These are phyloP conservation scores for Trametes cingulata DNA, from an alignment of 768 basidiomycete species.

Conservation along the genomic window DNA sequence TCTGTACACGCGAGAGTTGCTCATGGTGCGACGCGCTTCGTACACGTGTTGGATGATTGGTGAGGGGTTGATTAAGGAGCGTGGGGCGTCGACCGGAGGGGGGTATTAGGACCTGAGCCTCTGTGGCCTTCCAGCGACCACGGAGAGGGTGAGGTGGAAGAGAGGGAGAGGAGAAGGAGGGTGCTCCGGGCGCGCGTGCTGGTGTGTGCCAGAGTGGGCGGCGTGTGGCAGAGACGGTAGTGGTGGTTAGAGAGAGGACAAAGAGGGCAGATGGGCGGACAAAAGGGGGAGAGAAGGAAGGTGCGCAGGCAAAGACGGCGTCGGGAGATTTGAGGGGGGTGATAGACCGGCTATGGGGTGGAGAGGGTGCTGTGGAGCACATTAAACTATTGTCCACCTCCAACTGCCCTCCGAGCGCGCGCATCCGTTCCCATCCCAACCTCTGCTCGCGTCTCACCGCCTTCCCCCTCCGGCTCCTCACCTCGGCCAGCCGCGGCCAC, in stretches of 20 bases:
- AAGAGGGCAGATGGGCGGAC: slow-evolving; percentile 2
- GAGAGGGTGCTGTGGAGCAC: neutral
- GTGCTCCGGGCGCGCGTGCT: too few species aligned
- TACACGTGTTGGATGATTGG: neutral
- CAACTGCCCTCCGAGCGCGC: neutral
- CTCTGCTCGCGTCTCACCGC: neutral
- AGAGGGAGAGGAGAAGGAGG: slow-evolving; percentile 2
- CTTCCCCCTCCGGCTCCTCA: neutral
- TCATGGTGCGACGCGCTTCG: slow-evolving; percentile 4
- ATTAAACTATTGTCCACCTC: slow-evolving; percentile 12
- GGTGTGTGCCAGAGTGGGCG: slow-evolving; percentile 4
- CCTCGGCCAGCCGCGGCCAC: neutral
- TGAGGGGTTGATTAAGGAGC: slow-evolving; percentile 11
- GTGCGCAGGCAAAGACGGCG: slow-evolving; percentile 8
- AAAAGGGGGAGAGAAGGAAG: slow-evolving; percentile 1
- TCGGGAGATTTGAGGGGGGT: neutral
- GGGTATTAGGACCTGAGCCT: too few species aligned
- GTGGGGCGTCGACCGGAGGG: slow-evolving; percentile 11
- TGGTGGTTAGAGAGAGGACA: slow-evolving; percentile 11
- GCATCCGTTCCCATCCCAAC: slow-evolving; percentile 16
- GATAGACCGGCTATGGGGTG: slow-evolving; percentile 9
- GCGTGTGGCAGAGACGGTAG: neutral
- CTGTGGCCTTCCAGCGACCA: slow-evolving; percentile 26
- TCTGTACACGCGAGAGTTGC: neutral
- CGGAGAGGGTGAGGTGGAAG: slow-evolving; percentile 2